Conservation (phyloP, 2,329 filamentous ascomycete genomes). For the Fusarium sp. region DNA sequence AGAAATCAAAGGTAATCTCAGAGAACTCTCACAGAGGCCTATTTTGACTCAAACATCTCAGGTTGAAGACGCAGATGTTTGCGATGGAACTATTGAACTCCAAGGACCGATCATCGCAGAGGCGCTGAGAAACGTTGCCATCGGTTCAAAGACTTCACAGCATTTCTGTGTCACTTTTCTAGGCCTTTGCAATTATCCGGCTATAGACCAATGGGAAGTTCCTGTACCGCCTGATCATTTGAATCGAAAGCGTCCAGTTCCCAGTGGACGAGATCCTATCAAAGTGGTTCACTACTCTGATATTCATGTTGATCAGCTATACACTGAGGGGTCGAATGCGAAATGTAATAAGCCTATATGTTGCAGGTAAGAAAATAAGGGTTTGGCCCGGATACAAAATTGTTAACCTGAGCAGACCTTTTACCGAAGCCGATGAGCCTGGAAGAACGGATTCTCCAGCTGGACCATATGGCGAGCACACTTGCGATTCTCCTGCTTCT, state of each 20-base stretch:
- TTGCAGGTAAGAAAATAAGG: slow-evolving; percentile 56
- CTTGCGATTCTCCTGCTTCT: slow-evolving; percentile 62
- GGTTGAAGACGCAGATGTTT: slow-evolving; percentile 66
- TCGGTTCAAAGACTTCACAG: slow-evolving; percentile 61
- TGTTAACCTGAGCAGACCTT: slow-evolving; percentile 50
- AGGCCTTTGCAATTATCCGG: slow-evolving; percentile 64
- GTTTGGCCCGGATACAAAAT: neutral
- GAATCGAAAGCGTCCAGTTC: slow-evolving; percentile 48
- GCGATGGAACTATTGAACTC: slow-evolving; percentile 60
- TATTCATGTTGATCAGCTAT: slow-evolving; percentile 67
- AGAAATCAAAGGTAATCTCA: slow-evolving; percentile 45
- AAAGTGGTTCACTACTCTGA: slow-evolving; percentile 70
- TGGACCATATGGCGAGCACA: slow-evolving; percentile 62
- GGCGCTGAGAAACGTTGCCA: slow-evolving; percentile 57
- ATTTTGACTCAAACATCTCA: slow-evolving; percentile 36
- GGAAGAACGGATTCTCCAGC: slow-evolving; percentile 62
- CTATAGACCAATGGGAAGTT: slow-evolving; percentile 56
- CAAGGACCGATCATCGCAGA: slow-evolving; percentile 66
- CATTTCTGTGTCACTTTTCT: slow-evolving; percentile 64
- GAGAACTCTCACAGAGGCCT: neutral
- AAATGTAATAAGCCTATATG: slow-evolving; percentile 70
- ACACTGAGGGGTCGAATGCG: slow-evolving; percentile 63
- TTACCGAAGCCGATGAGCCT: slow-evolving; percentile 58
- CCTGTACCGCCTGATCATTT: slow-evolving; percentile 57
- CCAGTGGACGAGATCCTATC: slow-evolving; percentile 59